phyloP scores from a whole-genome alignment of 257 asterid species.

The Euphrasia confusa region DNA sequence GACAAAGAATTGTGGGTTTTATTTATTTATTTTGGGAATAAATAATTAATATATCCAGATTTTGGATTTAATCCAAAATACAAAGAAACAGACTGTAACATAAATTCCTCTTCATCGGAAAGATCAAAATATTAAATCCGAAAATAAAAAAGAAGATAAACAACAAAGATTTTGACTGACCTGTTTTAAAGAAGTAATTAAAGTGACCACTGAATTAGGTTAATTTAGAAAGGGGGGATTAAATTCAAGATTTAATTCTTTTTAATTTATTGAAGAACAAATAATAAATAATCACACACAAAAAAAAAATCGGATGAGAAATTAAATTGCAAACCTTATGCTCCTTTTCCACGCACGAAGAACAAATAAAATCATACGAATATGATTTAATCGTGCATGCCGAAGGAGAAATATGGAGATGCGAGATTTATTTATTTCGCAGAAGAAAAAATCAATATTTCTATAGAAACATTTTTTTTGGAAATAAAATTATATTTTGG shows the following conservation, averaged over 20 bases:
- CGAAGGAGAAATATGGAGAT: not conserved
- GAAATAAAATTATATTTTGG: not conserved
- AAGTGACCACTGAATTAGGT: not conserved
- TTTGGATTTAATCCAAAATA: slow-evolving; percentile 4
- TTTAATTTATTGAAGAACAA: slow-evolving; percentile 1
- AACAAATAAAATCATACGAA: not conserved
- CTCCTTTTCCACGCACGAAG: slow-evolving; percentile 14
- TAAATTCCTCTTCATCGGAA: slow-evolving; percentile 5
- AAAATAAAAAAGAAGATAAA: not conserved
- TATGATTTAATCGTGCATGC: slow-evolving; percentile 17
- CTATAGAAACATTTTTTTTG: not conserved
- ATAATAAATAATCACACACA: not conserved
- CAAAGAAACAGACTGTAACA: not conserved
- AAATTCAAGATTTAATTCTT: not conserved
- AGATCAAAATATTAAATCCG: slow-evolving; percentile 7
- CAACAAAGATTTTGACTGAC: slow-evolving; percentile 2
- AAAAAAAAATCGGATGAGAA: not conserved
- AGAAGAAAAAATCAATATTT: too few relatives aligned
- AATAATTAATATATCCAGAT: not conserved
- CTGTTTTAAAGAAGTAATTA: not conserved
- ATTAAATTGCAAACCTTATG: not conserved
- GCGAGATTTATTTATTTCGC: too few relatives aligned
- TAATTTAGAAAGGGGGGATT: not conserved
- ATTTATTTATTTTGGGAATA: not conserved
- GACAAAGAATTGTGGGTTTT: slow-evolving; percentile 27